These are phyloP conservation scores for Yamadazyma membranifaciens DNA, from an alignment of 1,139 yeast genomes.

Conservation along the genomic window DNA sequence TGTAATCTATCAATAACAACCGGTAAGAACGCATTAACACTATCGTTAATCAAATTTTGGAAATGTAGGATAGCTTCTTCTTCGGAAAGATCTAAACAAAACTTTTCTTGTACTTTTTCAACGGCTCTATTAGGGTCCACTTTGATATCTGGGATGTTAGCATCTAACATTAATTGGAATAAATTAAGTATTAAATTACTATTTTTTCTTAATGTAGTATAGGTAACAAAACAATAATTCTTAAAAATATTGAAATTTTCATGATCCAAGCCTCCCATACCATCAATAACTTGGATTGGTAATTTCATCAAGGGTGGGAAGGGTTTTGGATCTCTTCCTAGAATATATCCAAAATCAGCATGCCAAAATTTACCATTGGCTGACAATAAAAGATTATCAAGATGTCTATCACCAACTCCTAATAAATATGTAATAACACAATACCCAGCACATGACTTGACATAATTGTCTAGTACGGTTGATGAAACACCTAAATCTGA, in stretches of 20 bases:
- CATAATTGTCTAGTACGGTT: conserved; percentile 87
- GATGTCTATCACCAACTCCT: conserved; percentile 96
- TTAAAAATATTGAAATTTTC: conserved; percentile 84
- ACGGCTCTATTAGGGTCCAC: conserved; percentile 76
- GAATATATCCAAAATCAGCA: conserved; percentile 95
- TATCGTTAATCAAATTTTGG: conserved; percentile 88
- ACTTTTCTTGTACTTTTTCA: conserved; percentile 89
- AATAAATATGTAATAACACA: conserved; percentile 92
- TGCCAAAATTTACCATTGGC: conserved; percentile 89
- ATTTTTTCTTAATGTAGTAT: conserved; percentile 83
- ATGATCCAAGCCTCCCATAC: conserved; percentile 92
- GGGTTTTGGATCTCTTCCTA: conserved; percentile 97
- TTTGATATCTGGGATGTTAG: conserved; percentile 84
- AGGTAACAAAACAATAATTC: conserved; percentile 92
- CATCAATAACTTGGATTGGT: conserved; percentile 95
- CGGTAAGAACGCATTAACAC: conserved; percentile 91
- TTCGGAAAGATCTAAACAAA: conserved; percentile 88
- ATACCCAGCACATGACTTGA: conserved; percentile 95
- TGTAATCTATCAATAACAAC: conserved; percentile 94
- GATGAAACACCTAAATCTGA: conserved; percentile 73
- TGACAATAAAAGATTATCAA: conserved; percentile 76
- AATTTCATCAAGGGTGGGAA: conserved; percentile 98
- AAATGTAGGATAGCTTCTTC: conserved; percentile 94
- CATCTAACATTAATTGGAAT: conserved; percentile 92
- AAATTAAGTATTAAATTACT: conserved; percentile 86